Conservation (phyloP, 352 stramenopile genomes). For the Phytophthora kernoviae region DNA sequence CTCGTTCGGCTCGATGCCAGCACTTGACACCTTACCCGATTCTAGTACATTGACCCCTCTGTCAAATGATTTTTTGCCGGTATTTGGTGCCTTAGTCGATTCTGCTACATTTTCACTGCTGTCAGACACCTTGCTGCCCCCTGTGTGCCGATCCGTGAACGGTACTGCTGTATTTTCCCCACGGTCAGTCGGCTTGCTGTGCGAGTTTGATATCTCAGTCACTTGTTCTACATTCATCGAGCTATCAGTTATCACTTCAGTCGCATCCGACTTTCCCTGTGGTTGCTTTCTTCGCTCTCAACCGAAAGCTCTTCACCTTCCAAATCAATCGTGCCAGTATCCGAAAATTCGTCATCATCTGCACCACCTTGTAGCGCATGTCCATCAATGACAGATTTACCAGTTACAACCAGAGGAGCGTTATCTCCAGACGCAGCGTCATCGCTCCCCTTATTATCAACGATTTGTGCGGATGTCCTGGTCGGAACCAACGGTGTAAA, state of each 20-base stretch:
- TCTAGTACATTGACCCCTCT: neutral
- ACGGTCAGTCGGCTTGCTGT: too few species aligned
- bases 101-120: neutral
- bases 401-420: neutral
- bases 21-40: neutral
- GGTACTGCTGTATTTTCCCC: too few species aligned
- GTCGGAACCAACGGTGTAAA: neutral
- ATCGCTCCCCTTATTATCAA: neutral
- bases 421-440: neutral
- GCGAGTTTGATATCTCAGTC: neutral
- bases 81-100: neutral
- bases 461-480: neutral
- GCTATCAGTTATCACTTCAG: slow-evolving; percentile 1
- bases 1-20: neutral
- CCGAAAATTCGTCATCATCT: slow-evolving; percentile 31
- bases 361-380: slow-evolving; percentile 1
- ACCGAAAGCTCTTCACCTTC: slow-evolving; percentile 31
- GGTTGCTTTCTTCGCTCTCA: slow-evolving; percentile 14
- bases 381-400: neutral
- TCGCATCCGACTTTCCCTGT: slow-evolving; percentile 3
- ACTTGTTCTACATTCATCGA: slow-evolving; percentile 1
- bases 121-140: too few species aligned
- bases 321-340: slow-evolving; percentile 41
- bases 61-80: neutral
- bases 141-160: too few species aligned